Evolutionary conservation across 305 asterid species (phyloP).

Genomic region (Rubia balearica): DNA sequence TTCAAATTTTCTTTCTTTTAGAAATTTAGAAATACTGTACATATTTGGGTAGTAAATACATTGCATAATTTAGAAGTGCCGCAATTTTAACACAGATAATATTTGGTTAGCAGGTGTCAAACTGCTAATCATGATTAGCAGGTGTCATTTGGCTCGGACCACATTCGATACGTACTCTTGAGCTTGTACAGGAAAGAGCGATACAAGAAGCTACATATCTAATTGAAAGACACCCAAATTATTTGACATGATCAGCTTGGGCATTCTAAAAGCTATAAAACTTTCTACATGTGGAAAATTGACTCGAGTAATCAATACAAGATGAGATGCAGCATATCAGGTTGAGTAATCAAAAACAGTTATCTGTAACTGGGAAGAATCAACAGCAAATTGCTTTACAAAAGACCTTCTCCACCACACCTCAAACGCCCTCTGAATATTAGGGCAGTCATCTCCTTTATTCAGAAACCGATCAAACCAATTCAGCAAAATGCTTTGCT

Average conservation of each 20-base stretch:
- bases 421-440: conserved; percentile 77
- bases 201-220: not conserved
- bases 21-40: too few species aligned
- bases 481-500: conserved; percentile 50
- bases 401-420: conserved; percentile 97
- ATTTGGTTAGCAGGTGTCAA: too few species aligned
- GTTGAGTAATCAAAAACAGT: conserved; percentile 49
- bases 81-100: too few species aligned
- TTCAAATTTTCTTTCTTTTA: too few species aligned
- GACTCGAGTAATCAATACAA: not conserved
- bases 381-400: conserved; percentile 42
- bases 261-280: not conserved
- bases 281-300: not conserved
- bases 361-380: conserved; percentile 50
- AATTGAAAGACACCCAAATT: not conserved
- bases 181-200: not conserved
- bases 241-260: not conserved
- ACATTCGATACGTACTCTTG: not conserved
- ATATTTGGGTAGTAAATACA: too few species aligned
- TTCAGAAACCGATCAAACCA: conserved; percentile 83
- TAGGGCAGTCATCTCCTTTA: conserved; percentile 86
- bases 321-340: conserved; percentile 23
- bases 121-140: too few species aligned
- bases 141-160: too few species aligned
- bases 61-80: too few species aligned